Conservation (phyloP, 2,329 filamentous ascomycete genomes). For the Fusarium solani-melongenae region DNA sequence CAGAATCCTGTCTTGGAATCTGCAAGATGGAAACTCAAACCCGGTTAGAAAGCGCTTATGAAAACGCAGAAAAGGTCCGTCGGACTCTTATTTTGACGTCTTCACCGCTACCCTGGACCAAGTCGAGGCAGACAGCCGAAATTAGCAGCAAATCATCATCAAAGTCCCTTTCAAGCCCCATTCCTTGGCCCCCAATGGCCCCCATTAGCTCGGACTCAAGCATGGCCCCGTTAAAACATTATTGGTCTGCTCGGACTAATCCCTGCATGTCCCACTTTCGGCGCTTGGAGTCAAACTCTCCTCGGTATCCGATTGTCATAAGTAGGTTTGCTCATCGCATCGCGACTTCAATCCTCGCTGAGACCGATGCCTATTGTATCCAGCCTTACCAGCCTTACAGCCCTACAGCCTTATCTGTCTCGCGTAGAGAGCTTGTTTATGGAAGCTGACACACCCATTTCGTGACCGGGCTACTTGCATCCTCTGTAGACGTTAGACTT, state of each 20-base stretch:
- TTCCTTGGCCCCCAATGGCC: neutral
- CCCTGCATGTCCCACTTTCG: neutral
- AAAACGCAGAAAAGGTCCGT: neutral
- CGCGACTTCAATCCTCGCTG: neutral
- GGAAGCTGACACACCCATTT: neutral
- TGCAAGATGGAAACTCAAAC: neutral
- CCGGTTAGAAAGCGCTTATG: neutral
- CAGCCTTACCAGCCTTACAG: neutral
- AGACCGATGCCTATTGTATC: neutral
- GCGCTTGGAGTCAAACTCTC: neutral
- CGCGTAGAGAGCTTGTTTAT: neutral
- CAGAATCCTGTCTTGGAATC: neutral
- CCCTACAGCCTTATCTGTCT: neutral
- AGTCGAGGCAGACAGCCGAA: neutral
- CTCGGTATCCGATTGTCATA: neutral
- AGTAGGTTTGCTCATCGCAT: neutral
- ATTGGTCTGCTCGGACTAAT: slow-evolving; percentile 3
- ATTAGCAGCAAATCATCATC: neutral
- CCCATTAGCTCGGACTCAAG: neutral
- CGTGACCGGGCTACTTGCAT: neutral
- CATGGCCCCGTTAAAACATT: neutral
- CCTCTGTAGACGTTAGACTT: neutral
- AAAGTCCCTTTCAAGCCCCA: neutral
- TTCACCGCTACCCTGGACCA: neutral
- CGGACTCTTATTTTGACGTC: neutral